Conservation (phyloP, 1,284 basidiomycete species). For the Malassezia sp. region DNA sequence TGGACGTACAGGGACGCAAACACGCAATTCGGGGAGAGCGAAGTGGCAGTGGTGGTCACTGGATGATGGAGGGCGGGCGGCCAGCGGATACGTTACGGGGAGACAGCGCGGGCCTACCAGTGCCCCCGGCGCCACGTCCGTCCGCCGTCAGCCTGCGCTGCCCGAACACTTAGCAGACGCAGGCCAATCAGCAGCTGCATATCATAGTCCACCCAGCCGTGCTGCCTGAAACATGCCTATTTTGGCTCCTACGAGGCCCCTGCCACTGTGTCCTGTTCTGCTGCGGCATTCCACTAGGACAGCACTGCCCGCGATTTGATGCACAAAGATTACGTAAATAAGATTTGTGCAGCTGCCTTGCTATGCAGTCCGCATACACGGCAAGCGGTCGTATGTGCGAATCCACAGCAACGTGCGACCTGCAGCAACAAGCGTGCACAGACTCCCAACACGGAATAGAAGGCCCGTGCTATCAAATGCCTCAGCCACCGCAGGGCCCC, state of each 20-base stretch:
- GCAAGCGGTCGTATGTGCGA: slow-evolving; percentile 7
- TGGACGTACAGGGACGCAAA: neutral
- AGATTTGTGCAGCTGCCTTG: too few species aligned
- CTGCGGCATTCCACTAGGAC: too few species aligned
- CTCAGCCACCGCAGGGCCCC: slow-evolving; percentile 1
- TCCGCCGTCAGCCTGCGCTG: too few species aligned
- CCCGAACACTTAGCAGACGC: too few species aligned
- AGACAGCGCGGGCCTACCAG: slow-evolving; percentile 1
- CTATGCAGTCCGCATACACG: neutral
- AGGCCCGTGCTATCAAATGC: slow-evolving; percentile 17
- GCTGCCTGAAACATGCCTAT: too few species aligned
- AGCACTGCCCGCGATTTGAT: too few species aligned
- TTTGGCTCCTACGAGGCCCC: too few species aligned
- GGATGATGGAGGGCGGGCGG: neutral
- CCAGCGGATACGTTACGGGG: neutral
- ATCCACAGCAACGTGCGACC: slow-evolving; percentile 12
- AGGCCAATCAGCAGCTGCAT: too few species aligned
- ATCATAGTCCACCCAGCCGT: too few species aligned
- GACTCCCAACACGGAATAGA: slow-evolving; percentile 13
- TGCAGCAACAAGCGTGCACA: slow-evolving; percentile 15
- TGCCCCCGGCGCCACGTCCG: too few species aligned
- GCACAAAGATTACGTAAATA: too few species aligned
- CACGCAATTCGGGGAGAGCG: neutral
- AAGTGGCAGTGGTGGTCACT: slow-evolving; percentile 6
- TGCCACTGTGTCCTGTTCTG: too few species aligned